Conservation (phyloP, 139 green algal species). For the Closterium sp. region DNA sequence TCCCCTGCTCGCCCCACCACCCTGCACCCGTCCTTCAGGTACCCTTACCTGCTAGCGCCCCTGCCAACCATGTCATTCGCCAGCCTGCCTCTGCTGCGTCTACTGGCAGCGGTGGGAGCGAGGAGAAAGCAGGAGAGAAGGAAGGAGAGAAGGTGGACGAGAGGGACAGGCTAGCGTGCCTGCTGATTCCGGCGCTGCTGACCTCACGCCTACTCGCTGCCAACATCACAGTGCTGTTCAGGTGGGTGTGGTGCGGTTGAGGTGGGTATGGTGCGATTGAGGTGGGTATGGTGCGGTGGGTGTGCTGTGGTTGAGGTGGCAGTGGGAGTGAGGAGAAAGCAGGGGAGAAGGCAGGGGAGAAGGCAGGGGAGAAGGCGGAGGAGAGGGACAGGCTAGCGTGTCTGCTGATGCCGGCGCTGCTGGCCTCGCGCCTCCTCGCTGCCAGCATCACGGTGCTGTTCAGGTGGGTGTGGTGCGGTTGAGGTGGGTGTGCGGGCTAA, state of each 20-base stretch:
- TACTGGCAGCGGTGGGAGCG: neutral
- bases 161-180: neutral
- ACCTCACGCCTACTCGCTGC: neutral
- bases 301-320: too few species aligned
- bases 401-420: neutral
- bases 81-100: neutral
- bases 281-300: too few species aligned
- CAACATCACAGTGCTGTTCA: neutral
- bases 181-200: neutral
- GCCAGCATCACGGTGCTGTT: neutral
- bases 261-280: too few species aligned
- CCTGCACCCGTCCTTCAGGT: too few species aligned
- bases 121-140: neutral
- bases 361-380: neutral
- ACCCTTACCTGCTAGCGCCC: neutral
- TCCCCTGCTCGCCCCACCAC: too few species aligned
- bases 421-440: neutral
- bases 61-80: neutral
- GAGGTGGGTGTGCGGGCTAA: neutral
- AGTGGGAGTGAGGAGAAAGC: neutral
- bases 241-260: neutral
- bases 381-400: neutral
- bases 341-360: too few species aligned
- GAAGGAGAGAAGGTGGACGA: neutral
- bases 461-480: neutral